phyloP scores from a whole-genome alignment of 192 early-diverging fungal species.

The Backusella circina region DNA sequence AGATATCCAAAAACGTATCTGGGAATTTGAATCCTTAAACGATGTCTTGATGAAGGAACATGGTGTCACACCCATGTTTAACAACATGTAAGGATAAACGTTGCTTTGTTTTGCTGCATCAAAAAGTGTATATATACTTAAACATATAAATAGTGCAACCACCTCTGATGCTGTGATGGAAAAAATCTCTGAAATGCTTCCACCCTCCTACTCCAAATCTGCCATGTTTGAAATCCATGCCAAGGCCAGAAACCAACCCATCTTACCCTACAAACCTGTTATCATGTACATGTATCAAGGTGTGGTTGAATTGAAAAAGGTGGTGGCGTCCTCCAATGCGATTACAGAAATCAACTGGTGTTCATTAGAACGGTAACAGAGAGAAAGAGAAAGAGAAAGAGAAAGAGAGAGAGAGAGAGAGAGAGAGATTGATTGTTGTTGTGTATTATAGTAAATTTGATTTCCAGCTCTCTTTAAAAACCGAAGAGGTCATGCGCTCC shows the following conservation, averaged over 20 bases:
- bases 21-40: conserved; percentile 35
- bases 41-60: conserved; percentile 32
- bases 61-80: conserved; percentile 25
- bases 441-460: conserved; percentile 30
- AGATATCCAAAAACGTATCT: conserved; percentile 17
- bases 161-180: conserved; percentile 11
- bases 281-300: conserved; percentile 31
- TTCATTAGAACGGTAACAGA: conserved; percentile 28
- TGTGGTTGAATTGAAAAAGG: conserved; percentile 36
- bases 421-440: too few species aligned
- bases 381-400: background rate
- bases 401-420: too few species aligned
- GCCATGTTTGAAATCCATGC: conserved; percentile 38
- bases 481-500: conserved; percentile 17
- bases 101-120: too few species aligned
- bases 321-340: conserved; percentile 5
- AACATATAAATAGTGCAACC: conserved; percentile 14
- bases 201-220: background rate
- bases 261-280: conserved; percentile 19
- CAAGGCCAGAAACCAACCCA: conserved; percentile 34
- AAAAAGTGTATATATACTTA: background rate
- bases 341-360: conserved; percentile 37
- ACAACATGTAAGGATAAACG: conserved; percentile 22
- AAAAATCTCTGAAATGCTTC: conserved; percentile 5
- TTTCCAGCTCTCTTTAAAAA: conserved; percentile 27